A percentile compares a stretch with the other conserved stretches of the same genome.
Conservation (phyloP, 192 early-diverging fungal genomes). For the Mortierella hygrophila region DNA sequence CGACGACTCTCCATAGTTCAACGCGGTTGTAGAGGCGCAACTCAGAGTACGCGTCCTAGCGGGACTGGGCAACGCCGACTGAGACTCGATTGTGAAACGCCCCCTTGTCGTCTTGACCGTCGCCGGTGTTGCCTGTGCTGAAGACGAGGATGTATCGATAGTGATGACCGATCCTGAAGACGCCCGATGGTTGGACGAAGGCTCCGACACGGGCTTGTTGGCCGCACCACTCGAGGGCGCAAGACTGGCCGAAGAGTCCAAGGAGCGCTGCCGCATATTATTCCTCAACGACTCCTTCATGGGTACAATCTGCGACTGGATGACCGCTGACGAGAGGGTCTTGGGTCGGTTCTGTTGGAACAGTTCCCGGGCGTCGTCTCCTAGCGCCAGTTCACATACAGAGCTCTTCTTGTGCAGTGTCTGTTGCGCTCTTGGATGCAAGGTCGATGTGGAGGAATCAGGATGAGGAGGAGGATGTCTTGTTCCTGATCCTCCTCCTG, state of each 20-base stretch:
- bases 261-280: constrained; percentile 12
- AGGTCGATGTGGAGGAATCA: not conserved
- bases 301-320: constrained; percentile 33
- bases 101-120: constrained; percentile 34
- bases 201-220: not conserved
- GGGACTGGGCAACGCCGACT: constrained; percentile 4
- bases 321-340: constrained; percentile 35
- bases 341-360: constrained; percentile 50
- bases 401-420: constrained; percentile 25
- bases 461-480: not conserved
- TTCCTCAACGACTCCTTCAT: constrained; percentile 6
- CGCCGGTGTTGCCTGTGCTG: not conserved
- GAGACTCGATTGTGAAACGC: constrained; percentile 52
- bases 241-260: not conserved
- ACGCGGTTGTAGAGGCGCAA: constrained; percentile 2
- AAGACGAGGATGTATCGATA: not conserved
- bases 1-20: not conserved
- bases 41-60: constrained; percentile 44
- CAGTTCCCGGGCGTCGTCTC: constrained; percentile 34
- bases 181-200: not conserved
- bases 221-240: not conserved
- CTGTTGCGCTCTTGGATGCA: not conserved
- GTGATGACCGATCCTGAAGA: not conserved
- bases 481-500: not conserved
- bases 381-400: constrained; percentile 39